Conservation (phyloP, 768 basidiomycete genomes). For the Pulveroboletus sp. region DNA sequence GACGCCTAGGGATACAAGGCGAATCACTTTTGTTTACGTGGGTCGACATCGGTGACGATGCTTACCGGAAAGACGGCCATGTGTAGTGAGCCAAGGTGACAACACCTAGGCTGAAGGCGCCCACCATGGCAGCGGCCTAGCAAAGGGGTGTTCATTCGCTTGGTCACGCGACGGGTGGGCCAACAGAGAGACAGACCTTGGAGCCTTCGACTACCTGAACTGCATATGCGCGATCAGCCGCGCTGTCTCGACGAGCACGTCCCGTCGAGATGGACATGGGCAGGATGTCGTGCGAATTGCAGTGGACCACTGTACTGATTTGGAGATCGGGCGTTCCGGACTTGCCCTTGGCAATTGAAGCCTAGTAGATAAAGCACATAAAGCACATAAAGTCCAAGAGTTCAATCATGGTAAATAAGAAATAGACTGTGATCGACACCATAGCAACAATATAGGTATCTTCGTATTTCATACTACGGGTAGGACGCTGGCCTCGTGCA, state of each 20-base stretch:
- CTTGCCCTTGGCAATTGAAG: too few relatives aligned
- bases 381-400: too few relatives aligned
- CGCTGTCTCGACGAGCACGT: conserved; percentile 44
- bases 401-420: too few relatives aligned
- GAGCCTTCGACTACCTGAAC: conserved; percentile 57
- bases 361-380: too few relatives aligned
- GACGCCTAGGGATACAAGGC: conserved; percentile 45
- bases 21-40: not conserved
- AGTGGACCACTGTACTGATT: too few relatives aligned
- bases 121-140: conserved; percentile 52
- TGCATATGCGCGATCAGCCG: conserved; percentile 53
- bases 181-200: conserved; percentile 37
- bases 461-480: too few relatives aligned
- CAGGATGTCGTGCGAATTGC: not conserved
- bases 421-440: too few relatives aligned
- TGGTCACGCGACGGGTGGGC: not conserved
- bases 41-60: not conserved
- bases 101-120: conserved; percentile 53
- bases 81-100: conserved; percentile 59
- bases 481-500: too few relatives aligned
- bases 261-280: conserved; percentile 23
- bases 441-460: too few relatives aligned
- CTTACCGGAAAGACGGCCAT: conserved; percentile 72
- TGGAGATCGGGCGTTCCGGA: conserved; percentile 4
- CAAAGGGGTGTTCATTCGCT: not conserved